Base-by-base conservation (phyloP, 306 rosid species). In the Cucurbita pepo region DNA sequence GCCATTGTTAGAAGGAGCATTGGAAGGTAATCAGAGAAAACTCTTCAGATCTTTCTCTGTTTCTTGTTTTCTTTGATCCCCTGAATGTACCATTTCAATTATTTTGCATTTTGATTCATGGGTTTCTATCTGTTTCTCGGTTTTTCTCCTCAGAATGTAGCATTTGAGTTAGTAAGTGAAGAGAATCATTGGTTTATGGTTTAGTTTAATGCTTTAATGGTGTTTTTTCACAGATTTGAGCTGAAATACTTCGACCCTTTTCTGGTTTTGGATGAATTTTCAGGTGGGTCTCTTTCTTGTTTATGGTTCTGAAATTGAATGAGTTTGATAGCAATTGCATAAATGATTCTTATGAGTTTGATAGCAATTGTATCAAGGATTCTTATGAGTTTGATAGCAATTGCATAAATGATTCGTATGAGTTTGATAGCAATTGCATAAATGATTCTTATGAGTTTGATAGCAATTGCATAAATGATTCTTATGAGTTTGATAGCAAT, bases 1-100 rank as follows among this genome's bases (percentile, higher is more conserved):
- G 99, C 99, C 41, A 82, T 88, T 86, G 99, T 94, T 73, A 83
- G 99, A 78, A 89, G 99, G 80, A 94, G 99, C 89, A 91, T 94
- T 60, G 99, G 99, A 76, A 59, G 99, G 99, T 89, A 80, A 62
- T 43, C 34, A 30, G 34, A 30, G 34, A 2, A 30, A 30, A 30
- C 12, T 9, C 38, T 38, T 0, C 16, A 8, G 69, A 25, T 55
- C 58, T 69, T 7, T 7, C 15, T 3, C 63, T 36, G 21, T 71
- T 60, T 55, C 47, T 14, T 56, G n/a, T 59, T 59, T 57, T 59
- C 4, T 57, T 25, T 58, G 10, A 59, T 34, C 44, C 19, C 43
- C 4, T 25, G 9, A 58, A 12, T 58, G 18, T 58, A 34, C 19
- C 41, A 30, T 58, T 58, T 60, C 21, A 16, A 60, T 60, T 36